Evolutionary conservation across 352 stramenopile genomes (phyloP).

Genomic region (Phytophthora uliginosa): DNA sequence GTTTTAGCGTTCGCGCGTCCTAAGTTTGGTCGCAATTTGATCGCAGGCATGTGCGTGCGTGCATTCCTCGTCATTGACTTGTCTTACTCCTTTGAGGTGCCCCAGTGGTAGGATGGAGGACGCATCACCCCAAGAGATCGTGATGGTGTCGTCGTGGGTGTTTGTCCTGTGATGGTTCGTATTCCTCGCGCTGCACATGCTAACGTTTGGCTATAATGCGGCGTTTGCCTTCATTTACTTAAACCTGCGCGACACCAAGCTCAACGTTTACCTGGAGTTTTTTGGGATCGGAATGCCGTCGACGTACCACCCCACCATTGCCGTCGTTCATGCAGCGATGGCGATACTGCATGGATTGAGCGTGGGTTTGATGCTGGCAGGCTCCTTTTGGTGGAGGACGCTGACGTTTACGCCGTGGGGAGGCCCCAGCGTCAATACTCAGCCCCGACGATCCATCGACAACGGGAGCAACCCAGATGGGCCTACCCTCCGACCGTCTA

Average conservation of each 20-base stretch:
- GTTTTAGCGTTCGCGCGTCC: too few species aligned
- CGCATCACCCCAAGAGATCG: not conserved
- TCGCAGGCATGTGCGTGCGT: too few species aligned
- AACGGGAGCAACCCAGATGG: not conserved
- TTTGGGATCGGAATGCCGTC: not conserved
- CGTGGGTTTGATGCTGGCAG: not conserved
- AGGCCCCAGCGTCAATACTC: not conserved
- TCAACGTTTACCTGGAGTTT: not conserved
- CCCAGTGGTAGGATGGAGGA: not conserved
- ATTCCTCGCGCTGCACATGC: not conserved
- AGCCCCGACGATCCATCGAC: not conserved
- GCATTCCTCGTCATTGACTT: too few species aligned
- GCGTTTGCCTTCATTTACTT: not conserved
- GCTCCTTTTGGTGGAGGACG: not conserved
- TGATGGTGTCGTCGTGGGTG: not conserved
- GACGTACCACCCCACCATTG: not conserved
- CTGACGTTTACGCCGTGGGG: not conserved
- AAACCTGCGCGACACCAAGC: not conserved
- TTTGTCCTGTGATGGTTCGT: not conserved
- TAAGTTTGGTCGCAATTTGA: too few species aligned
- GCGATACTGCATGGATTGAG: not conserved
- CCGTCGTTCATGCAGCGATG: not conserved
- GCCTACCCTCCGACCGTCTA: not conserved
- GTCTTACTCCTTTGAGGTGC: too few species aligned
- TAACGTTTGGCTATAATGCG: not conserved